A percentile compares a stretch with the other conserved stretches of the same genome.
phyloP scores from a whole-genome alignment of 805 yeast genomes.

The Komagataella populi region DNA sequence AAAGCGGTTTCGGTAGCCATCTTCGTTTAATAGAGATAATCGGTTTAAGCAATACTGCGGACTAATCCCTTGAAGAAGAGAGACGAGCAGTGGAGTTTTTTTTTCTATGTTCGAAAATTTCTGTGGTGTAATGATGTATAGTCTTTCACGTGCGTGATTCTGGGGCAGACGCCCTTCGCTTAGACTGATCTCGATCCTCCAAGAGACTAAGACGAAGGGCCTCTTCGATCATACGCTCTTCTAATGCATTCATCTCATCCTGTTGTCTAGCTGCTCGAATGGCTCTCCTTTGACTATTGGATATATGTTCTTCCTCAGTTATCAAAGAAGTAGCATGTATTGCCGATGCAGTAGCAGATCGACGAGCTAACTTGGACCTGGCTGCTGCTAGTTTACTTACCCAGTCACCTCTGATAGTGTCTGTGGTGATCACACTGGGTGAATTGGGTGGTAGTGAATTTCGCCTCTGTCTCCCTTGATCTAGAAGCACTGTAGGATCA shows the following conservation, averaged over 20 bases:
- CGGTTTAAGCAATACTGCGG: background rate
- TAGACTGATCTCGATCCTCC: slow-evolving; percentile 41
- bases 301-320: slow-evolving; percentile 16
- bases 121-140: background rate
- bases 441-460: slow-evolving; percentile 54
- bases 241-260: slow-evolving; percentile 26
- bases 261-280: slow-evolving; percentile 8
- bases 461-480: slow-evolving; percentile 17
- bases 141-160: background rate
- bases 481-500: background rate
- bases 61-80: background rate
- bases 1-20: slow-evolving; percentile 88
- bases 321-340: slow-evolving; percentile 78
- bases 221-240: slow-evolving; percentile 73
- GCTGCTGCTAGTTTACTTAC: slow-evolving; percentile 60
- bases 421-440: slow-evolving; percentile 65
- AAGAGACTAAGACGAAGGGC: slow-evolving; percentile 64
- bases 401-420: slow-evolving; percentile 89
- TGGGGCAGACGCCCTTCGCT: background rate
- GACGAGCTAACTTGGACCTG: slow-evolving; percentile 62
- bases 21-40: slow-evolving; percentile 4
- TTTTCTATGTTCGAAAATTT: background rate
- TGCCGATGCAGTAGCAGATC: slow-evolving; percentile 90
- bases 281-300: background rate
- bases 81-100: background rate